Evolutionary conservation across 768 basidiomycete species (phyloP).

Genomic region (Collybia sp.): DNA sequence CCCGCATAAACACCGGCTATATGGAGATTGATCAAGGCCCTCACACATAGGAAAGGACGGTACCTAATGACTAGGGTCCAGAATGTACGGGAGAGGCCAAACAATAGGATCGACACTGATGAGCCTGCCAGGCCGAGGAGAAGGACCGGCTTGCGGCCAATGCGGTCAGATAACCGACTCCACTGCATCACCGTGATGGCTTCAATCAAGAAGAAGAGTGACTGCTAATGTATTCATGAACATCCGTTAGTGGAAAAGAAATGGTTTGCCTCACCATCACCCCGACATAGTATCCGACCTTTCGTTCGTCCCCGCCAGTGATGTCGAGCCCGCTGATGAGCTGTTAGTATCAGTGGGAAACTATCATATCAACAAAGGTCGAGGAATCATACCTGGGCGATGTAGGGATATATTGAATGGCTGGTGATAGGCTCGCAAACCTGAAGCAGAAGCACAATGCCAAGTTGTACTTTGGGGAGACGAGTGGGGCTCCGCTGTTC

Average conservation of each 20-base stretch:
- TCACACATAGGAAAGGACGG: background rate
- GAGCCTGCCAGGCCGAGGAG: constrained; percentile 17
- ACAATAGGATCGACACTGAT: constrained; percentile 1
- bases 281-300: constrained; percentile 54
- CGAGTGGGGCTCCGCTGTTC: constrained; percentile 18
- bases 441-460: constrained; percentile 33
- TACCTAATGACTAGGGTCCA: constrained; percentile 13
- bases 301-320: constrained; percentile 41
- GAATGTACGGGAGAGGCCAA: constrained; percentile 9
- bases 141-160: constrained; percentile 24
- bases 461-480: constrained; percentile 39
- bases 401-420: constrained; percentile 48
- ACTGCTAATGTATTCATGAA: constrained; percentile 20
- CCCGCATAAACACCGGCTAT: constrained; percentile 47
- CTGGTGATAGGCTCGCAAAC: constrained; percentile 43
- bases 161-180: constrained; percentile 22
- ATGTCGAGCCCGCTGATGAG: constrained; percentile 43
- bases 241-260: constrained; percentile 10
- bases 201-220: constrained; percentile 19
- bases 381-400: constrained; percentile 39
- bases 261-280: constrained; percentile 28
- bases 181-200: constrained; percentile 19
- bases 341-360: constrained; percentile 17
- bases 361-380: constrained; percentile 11
- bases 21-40: background rate